Evolutionary conservation across 805 yeast species (phyloP), one percentile per base, ranked within the genome.

Genomic region (Phaffomyces thermotolerans): DNA sequence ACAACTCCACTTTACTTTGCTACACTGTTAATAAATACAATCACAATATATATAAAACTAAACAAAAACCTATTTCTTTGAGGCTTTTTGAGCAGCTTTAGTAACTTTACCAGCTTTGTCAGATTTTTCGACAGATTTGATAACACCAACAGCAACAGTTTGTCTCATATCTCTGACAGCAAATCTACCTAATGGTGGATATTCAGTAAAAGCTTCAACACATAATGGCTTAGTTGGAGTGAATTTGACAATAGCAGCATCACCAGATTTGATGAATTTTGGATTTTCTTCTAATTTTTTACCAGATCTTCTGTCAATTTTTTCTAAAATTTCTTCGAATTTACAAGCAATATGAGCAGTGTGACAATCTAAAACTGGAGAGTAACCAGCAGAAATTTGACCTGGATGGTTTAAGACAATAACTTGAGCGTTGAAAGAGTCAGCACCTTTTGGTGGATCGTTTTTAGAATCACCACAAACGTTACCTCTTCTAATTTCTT

Each of bases 161-260:
- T 89, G 96, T 85, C 97, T 86, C 97, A 89, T 89, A 78, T 89
- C 97, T 85, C 97, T 90, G 80, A 89, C 96, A 71, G 91, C 91
- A 78, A 90, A 82, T 84, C 98, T 88, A 79, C 95, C 93, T 73
- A 91, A 75, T 79, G 96, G 98, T 72, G 95, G 96, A 85, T 89
- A 89, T 71, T 86, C 91, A 66, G 82, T 74, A 84, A 81, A 90
- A 62, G 95, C 83, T 78, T 89, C 96, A 63, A 90, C 96, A 76
- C 95, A 88, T 79, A 89, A 82, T 65, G 95, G 91, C 79, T 87
- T 91, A 66, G 87, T 69, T 65, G 91, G 87, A 62, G 87, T 79
- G 76, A 88, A 78, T 68, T 79, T 81, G 62, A 91, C 96, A 69
- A 88, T 84, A 66, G 95, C 90, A 76, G 95, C 91, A 76, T 89